Evolutionary conservation across 2,329 filamentous ascomycete genomes (phyloP), one percentile per base, ranked within the genome.

Genomic region (Aspergillus fructus): DNA sequence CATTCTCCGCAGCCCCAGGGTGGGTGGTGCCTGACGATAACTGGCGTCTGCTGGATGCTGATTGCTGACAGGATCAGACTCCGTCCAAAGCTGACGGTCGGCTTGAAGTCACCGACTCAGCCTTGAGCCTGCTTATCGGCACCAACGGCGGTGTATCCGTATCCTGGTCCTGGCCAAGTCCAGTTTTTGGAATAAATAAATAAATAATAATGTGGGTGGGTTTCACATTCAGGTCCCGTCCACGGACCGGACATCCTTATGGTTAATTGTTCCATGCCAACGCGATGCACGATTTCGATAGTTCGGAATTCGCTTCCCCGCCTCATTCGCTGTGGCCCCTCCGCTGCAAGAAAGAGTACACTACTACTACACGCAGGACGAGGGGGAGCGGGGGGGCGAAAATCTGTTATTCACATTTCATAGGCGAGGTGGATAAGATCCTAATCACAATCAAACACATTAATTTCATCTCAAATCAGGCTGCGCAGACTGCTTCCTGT

Each of bases 231-330:
- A 30, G 27, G 27, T 30, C 27, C 27, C 27, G 27, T 30, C 27
- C 27, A 30, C 9, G 8, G 9, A 4, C 27, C 27, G 27, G 27
- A 3, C 5, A n/a, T 47, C 19, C 9, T 15, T 9, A 15, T 9
- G 15, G 42, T 53, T 27, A 24, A 24, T n/a, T 45, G 17, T 21
- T 47, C 23, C n/a, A 30, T 42, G 40, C 41, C 17, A 30, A 43
- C 13, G 43, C n/a, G 15, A 49, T 55, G 52, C 52, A 49, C 21
- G 24, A 55, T 49, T 55, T 45, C 46, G 49, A 55, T 55, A 55
- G 45, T 49, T 42, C 45, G 15, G 21, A 30, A 30, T 30, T 30
- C 27, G 27, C 27, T 30, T 30, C 27, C 27, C 27, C 27, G 27
- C 27, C 27, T 30, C 27, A 30, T 30, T 30, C 27, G 27, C 27